Conservation (phyloP, 2,329 filamentous ascomycete species). For the Claviceps cyperi region DNA sequence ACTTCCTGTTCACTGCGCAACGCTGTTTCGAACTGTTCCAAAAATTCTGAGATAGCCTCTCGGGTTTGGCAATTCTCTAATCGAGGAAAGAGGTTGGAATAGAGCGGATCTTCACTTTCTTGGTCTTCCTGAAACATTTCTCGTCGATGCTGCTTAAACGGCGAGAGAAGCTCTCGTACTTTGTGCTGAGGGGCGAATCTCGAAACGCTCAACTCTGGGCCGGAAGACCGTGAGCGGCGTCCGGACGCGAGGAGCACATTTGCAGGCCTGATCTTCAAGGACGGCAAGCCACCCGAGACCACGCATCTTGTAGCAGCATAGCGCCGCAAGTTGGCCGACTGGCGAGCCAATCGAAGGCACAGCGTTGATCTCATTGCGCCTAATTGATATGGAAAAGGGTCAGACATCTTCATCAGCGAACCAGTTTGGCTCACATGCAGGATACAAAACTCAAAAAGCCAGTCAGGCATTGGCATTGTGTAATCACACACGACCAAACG, state of each 20-base stretch:
- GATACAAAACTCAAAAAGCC: not conserved
- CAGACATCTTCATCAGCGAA: not conserved
- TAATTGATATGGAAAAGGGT: slow-evolving; percentile 8
- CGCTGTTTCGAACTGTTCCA: slow-evolving; percentile 12
- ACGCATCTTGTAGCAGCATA: slow-evolving; percentile 1
- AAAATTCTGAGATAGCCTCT: too few species aligned
- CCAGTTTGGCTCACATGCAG: not conserved
- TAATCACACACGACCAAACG: slow-evolving; percentile 28
- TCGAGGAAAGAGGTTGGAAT: slow-evolving; percentile 22
- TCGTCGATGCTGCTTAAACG: slow-evolving; percentile 23
- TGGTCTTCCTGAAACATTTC: slow-evolving; percentile 18
- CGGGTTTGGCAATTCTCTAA: slow-evolving; percentile 12
- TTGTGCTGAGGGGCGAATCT: slow-evolving; percentile 9
- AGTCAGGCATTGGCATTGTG: slow-evolving; percentile 26
- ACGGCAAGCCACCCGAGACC: slow-evolving; percentile 2
- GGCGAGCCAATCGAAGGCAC: slow-evolving; percentile 22
- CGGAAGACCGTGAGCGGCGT: slow-evolving; percentile 10
- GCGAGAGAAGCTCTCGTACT: slow-evolving; percentile 15
- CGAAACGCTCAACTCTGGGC: slow-evolving; percentile 4
- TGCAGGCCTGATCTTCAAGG: not conserved
- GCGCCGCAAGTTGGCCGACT: slow-evolving; percentile 9
- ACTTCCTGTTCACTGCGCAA: slow-evolving; percentile 16
- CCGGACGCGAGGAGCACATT: not conserved
- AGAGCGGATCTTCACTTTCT: slow-evolving; percentile 21
- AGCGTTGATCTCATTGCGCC: slow-evolving; percentile 23